Evolutionary conservation across 768 basidiomycete species (phyloP).

Genomic region (Suillus discolor): DNA sequence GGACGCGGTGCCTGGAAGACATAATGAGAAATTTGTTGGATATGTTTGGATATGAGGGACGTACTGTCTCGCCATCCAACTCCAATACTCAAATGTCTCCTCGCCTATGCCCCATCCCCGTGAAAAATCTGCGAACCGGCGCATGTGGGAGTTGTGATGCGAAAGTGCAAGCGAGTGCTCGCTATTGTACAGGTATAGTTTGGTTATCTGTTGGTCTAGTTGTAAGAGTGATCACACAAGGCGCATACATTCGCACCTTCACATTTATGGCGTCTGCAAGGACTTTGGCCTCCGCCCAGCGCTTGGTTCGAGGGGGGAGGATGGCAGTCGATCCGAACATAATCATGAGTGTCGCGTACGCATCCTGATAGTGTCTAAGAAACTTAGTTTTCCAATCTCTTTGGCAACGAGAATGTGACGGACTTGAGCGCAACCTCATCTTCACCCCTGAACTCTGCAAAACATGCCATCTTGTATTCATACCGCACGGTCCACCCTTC

Average conservation of each 20-base stretch:
- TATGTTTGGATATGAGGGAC: conserved; percentile 27
- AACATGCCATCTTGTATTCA: conserved; percentile 97
- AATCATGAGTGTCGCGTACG: conserved; percentile 77
- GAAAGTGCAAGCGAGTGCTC: conserved; percentile 81
- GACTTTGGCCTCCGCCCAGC: conserved; percentile 99
- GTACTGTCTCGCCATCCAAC: conserved; percentile 92
- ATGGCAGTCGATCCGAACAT: conserved; percentile 91
- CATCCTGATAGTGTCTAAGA: conserved; percentile 89
- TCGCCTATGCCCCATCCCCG: conserved; percentile 95
- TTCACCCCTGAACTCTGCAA: conserved; percentile 94
- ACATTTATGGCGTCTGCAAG: conserved; percentile 91
- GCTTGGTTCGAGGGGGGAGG: conserved; percentile 89
- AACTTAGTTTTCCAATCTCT: conserved; percentile 15
- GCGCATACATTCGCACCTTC: conserved; percentile 56
- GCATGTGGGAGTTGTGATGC: conserved; percentile 84
- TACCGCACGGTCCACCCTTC: conserved; percentile 97
- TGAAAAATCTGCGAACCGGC: conserved; percentile 83
- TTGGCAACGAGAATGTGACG: conserved; percentile 29
- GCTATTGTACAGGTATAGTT: conserved; percentile 89
- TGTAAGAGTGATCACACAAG: not conserved
- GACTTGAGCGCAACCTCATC: conserved; percentile 92
- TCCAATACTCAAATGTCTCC: conserved; percentile 97
- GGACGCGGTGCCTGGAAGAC: conserved; percentile 70
- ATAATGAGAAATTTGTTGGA: not conserved
- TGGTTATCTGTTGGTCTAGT: conserved; percentile 63